Conservation (phyloP, 192 early-diverging fungal genomes). For the Umbelopsis sp. region DNA sequence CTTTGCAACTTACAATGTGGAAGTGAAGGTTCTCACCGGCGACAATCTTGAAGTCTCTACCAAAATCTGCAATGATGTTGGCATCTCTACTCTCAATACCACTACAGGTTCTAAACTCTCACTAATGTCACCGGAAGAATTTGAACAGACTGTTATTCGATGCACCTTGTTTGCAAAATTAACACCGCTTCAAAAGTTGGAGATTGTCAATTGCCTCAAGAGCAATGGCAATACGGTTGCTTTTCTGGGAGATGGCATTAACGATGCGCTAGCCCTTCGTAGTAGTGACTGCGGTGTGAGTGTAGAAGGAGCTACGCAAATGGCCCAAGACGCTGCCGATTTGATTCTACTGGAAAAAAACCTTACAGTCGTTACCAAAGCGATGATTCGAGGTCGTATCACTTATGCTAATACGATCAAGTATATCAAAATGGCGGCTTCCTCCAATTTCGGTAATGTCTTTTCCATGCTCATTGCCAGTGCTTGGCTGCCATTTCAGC, state of each 20-base stretch:
- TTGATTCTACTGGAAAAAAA: constrained; percentile 56
- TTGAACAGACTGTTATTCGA: constrained; percentile 33
- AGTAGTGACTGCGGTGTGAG: constrained; percentile 55
- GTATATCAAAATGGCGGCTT: constrained; percentile 57
- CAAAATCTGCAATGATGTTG: constrained; percentile 51
- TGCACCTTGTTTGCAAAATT: constrained; percentile 59
- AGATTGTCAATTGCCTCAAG: constrained; percentile 45
- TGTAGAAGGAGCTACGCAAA: constrained; percentile 53
- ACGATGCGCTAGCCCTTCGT: constrained; percentile 54
- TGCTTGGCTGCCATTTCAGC: constrained; percentile 55
- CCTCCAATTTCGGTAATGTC: constrained; percentile 59
- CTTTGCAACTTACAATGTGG: constrained; percentile 39
- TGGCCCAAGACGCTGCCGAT: constrained; percentile 58
- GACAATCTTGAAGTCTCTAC: constrained; percentile 51
- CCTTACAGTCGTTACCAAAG: constrained; percentile 40
- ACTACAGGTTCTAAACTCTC: constrained; percentile 44
- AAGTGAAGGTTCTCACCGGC: constrained; percentile 57
- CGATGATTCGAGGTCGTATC: constrained; percentile 46
- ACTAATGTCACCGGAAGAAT: constrained; percentile 35
- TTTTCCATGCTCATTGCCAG: constrained; percentile 54
- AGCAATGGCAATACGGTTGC: constrained; percentile 42
- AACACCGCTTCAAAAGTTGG: constrained; percentile 49
- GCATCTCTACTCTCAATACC: constrained; percentile 42
- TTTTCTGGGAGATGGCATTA: constrained; percentile 60
- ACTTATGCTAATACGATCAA: constrained; percentile 61